Evolutionary conservation across 257 asterid species (phyloP).

Genomic region (Striga asiatica): DNA sequence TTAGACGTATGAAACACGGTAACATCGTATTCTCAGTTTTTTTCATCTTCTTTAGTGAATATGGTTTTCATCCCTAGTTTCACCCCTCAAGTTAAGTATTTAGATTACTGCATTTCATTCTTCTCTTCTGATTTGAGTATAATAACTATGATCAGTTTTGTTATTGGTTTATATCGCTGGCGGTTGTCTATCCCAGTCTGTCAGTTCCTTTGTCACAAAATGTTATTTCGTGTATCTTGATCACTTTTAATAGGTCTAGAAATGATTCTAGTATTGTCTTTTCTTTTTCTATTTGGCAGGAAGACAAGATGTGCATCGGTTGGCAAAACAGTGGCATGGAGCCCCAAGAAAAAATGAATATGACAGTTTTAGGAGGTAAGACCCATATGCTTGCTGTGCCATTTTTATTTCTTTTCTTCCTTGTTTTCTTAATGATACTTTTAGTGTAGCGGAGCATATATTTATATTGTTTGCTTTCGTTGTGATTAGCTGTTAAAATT

Average conservation of each 20-base stretch:
- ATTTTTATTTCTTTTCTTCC: too few species aligned
- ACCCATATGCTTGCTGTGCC: slow-evolving; percentile 13
- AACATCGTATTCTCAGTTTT: too few species aligned
- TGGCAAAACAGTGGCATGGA: slow-evolving; percentile 85
- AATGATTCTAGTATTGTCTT: neutral
- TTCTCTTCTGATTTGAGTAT: too few species aligned
- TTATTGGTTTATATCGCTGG: neutral
- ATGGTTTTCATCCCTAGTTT: too few species aligned
- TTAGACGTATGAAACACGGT: too few species aligned
- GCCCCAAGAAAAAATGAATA: slow-evolving; percentile 62
- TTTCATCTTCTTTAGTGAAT: too few species aligned
- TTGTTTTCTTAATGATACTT: neutral
- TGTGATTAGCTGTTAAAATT: neutral
- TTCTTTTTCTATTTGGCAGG: slow-evolving; percentile 36
- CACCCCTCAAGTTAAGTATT: too few species aligned
- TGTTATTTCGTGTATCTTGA: neutral
- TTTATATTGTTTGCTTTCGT: neutral
- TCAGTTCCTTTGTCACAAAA: slow-evolving; percentile 5
- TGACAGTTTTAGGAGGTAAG: slow-evolving; percentile 88
- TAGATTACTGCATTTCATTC: too few species aligned
- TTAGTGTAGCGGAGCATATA: neutral
- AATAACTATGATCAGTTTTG: slow-evolving; percentile 2
- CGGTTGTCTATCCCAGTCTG: slow-evolving; percentile 1
- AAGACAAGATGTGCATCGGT: slow-evolving; percentile 80
- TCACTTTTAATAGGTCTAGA: slow-evolving; percentile 6